Evolutionary conservation across 163 green algal species (phyloP), one percentile per base, ranked within the genome.

Genomic region (Scenedesmus sp.): DNA sequence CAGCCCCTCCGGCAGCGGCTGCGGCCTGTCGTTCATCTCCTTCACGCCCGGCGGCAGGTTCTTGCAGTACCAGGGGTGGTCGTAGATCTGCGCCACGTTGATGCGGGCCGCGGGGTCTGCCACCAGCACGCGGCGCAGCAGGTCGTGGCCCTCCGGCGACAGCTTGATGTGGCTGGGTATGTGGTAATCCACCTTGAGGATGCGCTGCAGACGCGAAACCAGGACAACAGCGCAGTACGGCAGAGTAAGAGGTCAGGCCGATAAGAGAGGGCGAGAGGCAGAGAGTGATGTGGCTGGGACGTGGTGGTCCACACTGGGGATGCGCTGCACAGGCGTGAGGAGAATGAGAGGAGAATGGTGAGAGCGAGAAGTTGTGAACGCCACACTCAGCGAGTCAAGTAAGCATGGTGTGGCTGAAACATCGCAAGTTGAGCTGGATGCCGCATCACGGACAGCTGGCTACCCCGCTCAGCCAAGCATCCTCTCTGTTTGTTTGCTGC

Each of bases 21-120:
- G 95, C 66, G 97, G 95, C 86, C 97, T 96, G 94, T 98, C 95
- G 94, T 99, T 99, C 97, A 99, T 99, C 93, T 99, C 96, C 81
- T 95, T 95, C 26, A 99, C 97, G 18, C 97, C 97, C 15, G 97
- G 97, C 23, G 97, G 97, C 93, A 99, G 95, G 93, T 98, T 97
- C 94, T 98, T 98, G 76, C 94, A 93, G 95, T 98, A 99, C 97
- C 97, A 99, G 18, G 95, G 94, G 93, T 99, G 97, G 88, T 96
- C 92, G 91, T 98, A 97, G 91, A 99, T 98, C 76, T 84, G 76
- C 76, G 93, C 92, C 18, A 99, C 95, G n/a, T 93, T 97, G 91
- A 99, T 98, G 77, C 98, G 96, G 93, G 97, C 97, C 52, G 91
- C 82, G 12, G 98, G 98, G 91, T 99, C 97, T 23, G 95, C 94